Evolutionary conservation across 1,284 basidiomycete genomes (phyloP), one percentile per base, ranked within the genome.

Genomic region (Trichosporon ovoides): DNA sequence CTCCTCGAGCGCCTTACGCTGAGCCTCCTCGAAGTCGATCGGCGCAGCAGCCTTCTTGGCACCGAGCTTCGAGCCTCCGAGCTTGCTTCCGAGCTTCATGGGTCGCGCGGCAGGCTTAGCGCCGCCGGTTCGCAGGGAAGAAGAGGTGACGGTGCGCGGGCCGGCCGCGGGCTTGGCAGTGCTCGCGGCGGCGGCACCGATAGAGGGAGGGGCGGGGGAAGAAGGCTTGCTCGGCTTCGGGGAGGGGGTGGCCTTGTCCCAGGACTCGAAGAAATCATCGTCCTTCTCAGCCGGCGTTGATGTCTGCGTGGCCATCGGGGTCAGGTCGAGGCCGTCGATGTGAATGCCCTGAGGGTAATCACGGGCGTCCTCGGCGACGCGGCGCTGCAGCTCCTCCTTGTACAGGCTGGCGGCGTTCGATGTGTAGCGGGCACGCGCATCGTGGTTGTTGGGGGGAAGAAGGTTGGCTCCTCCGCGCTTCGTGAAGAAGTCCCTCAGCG

Each of bases 211-310:
- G 11, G 61, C 68, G 18, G 72, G 58, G 6, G 68, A 58, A 35
- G 66, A 40, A 11, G 66, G 53, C 36, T 63, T 56, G 37, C 69
- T 55, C 11, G 64, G 66, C 13, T 72, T 60, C 13, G 72, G 60
- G 18, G 70, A 56, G 18, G 75, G 60, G 9, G 71, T 59, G 4
- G 72, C 65, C 72, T 94, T 93, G 66, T 95, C 92, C 92, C 94
- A 98, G 34, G 89, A 88, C 55, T 90, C 87, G 77, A 98, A 98
- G 76, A 98, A 94, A 53, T 91, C 90, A 14, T 89, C 85, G 11
- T 79, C 80, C 43, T 81, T 81, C 14, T 37, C 38, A 0, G 79
- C 71, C 19, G 70, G 68, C 19, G 77, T 69, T 6, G 77, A 66
- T 3, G 78, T 65, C 19, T 79, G 64, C 3, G 81, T 69, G 16